These are phyloP conservation scores for Helotiales sp. DNA, from an alignment of 2,329 filamentous ascomycete genomes.

Conservation along the genomic window DNA sequence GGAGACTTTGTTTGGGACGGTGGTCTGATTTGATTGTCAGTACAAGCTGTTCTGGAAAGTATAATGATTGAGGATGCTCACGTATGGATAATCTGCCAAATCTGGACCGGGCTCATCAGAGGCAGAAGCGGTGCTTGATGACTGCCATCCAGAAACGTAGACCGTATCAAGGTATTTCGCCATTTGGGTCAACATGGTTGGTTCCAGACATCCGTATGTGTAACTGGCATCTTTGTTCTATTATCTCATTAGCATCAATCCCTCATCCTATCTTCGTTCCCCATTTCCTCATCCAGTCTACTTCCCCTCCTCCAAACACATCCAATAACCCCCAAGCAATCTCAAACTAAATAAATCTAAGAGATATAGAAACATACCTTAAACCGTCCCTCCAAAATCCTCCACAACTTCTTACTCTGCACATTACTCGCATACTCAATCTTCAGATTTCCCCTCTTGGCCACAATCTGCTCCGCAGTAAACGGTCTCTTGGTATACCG, in stretches of 20 bases:
- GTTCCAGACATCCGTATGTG: slow-evolving; percentile 96
- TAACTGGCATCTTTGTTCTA: slow-evolving; percentile 84
- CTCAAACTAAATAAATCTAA: background rate
- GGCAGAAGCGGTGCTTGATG: slow-evolving; percentile 90
- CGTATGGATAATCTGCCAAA: slow-evolving; percentile 95
- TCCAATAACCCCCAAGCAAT: too few relatives aligned
- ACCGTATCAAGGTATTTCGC: slow-evolving; percentile 98
- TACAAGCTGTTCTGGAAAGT: background rate
- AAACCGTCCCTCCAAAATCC: slow-evolving; percentile 83
- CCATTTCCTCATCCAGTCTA: background rate
- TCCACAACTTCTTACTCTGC: slow-evolving; percentile 93
- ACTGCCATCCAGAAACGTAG: slow-evolving; percentile 99
- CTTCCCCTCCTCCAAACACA: background rate
- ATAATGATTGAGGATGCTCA: slow-evolving; percentile 42
- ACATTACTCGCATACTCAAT: slow-evolving; percentile 89
- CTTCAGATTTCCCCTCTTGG: slow-evolving; percentile 88
- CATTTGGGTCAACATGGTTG: slow-evolving; percentile 99
- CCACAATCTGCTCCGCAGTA: slow-evolving; percentile 94
- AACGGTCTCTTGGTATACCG: slow-evolving; percentile 88
- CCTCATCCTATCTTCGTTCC: background rate
- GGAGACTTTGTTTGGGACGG: slow-evolving; percentile 96
- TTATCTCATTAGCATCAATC: background rate
- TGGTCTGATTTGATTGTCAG: slow-evolving; percentile 65
- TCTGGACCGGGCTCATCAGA: slow-evolving; percentile 96
- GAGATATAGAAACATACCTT: slow-evolving; percentile 51